Base-by-base conservation (phyloP, 495 filamentous ascomycete genomes). In the Penicillium coffeae region DNA sequence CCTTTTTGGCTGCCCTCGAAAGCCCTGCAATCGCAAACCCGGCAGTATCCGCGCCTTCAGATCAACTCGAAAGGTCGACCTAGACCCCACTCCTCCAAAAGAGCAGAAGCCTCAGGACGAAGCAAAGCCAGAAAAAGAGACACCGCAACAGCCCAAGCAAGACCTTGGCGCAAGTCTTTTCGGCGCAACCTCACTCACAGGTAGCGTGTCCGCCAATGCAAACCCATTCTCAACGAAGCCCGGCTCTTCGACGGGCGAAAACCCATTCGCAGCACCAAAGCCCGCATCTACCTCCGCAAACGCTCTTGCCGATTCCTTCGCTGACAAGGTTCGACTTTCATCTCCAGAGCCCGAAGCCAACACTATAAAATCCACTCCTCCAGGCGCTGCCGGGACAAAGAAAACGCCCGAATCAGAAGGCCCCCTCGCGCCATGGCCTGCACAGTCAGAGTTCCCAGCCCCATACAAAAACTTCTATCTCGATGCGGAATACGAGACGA, bases 401-500 rank as follows among this genome's bases (percentile, higher is more conserved):
- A 42, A 52, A 25, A 52, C 66, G 2, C 64, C 69, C n/a, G 71
- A 71, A 48, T 47, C 51, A 37, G 12, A 58, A 34, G 60, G 55
- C 1, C 41, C 69, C 0, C 51, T 51, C 1, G 54, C 84, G 21
- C 88, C 90, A 4, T 98, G 91, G 91, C 92, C 93, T 14, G 45
- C 74, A 19, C 65, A 74, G 21, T 69, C 81, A 6, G 65, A 69
- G 2, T 84, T 86, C 53, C 89, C 89, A 2, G 15, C 72, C 0
- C 72, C 88, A 3, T 96, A 89, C 71, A 84, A 89, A 0, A 62
- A 76, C 38, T 88, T 82, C 68, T 85, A 87, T 73, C 81, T 99
- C 36, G 92, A 97, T 61, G 92, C 91, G 9, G 93, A 96, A 53
- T 91, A 89, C 73, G 94, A 97, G 63, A 84, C 83, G 14, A 80